Evolutionary conservation across 2,329 filamentous ascomycete genomes (phyloP).

Genomic region (Nemania diffusa): DNA sequence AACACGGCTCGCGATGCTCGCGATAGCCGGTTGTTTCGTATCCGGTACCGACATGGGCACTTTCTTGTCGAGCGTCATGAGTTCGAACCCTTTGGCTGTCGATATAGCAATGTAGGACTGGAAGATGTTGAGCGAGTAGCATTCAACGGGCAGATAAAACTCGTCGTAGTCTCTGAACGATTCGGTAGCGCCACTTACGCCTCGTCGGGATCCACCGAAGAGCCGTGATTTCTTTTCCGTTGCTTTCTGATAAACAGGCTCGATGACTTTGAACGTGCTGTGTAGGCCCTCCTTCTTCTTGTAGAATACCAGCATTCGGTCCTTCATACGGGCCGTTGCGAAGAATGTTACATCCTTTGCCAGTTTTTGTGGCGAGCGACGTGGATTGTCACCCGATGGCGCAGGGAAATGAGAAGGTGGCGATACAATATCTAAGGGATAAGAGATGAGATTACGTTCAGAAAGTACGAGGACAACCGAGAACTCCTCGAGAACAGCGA

Average conservation of each 20-base stretch:
- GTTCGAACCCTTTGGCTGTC: slow-evolving; percentile 91
- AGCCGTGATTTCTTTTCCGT: slow-evolving; percentile 81
- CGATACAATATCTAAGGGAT: slow-evolving; percentile 87
- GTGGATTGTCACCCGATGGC: slow-evolving; percentile 74
- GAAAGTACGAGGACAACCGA: slow-evolving; percentile 91
- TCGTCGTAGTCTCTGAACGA: slow-evolving; percentile 99
- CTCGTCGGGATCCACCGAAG: slow-evolving; percentile 67
- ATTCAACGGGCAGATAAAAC: slow-evolving; percentile 97
- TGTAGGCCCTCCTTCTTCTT: slow-evolving; percentile 94
- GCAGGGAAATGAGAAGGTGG: slow-evolving; percentile 70
- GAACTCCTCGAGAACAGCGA: slow-evolving; percentile 95
- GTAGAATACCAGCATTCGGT: slow-evolving; percentile 93
- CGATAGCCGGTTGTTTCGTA: slow-evolving; percentile 79
- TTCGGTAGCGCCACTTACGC: slow-evolving; percentile 78
- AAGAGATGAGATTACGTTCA: slow-evolving; percentile 90
- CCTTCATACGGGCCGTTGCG: slow-evolving; percentile 95
- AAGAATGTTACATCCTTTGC: slow-evolving; percentile 97
- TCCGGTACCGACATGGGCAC: slow-evolving; percentile 94
- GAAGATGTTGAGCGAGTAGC: slow-evolving; percentile 95
- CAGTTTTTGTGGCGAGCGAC: slow-evolving; percentile 90
- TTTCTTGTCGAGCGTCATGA: slow-evolving; percentile 97
- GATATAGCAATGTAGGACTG: slow-evolving; percentile 92
- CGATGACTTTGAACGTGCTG: slow-evolving; percentile 95
- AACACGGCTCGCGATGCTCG: slow-evolving; percentile 86
- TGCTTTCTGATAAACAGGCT: slow-evolving; percentile 94